Evolutionary conservation across 768 basidiomycete genomes (phyloP).

Genomic region (Kwoniella dejecticola): DNA sequence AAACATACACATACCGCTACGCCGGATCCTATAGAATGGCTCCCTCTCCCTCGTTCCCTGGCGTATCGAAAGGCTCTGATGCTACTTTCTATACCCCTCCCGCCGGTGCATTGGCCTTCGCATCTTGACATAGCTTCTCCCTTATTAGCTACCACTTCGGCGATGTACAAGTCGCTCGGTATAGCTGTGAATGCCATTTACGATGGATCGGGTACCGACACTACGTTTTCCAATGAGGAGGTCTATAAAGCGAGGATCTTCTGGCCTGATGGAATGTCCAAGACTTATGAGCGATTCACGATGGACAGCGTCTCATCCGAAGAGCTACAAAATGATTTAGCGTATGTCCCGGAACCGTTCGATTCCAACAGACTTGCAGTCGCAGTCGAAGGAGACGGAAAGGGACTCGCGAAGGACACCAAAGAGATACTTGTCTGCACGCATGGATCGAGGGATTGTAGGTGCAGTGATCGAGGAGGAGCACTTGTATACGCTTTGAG

Average conservation of each 20-base stretch:
- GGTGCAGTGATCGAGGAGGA: conserved; percentile 70
- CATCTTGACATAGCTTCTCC: conserved; percentile 43
- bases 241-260: conserved; percentile 40
- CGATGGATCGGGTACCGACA: conserved; percentile 28
- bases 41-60: conserved; percentile 41
- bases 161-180: conserved; percentile 23
- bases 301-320: conserved; percentile 7
- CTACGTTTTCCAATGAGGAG: conserved; percentile 18
- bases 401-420: no score
- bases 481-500: conserved; percentile 63
- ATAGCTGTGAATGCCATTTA: conserved; percentile 44
- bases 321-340: conserved; percentile 5
- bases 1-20: background rate
- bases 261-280: conserved; percentile 37
- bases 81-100: conserved; percentile 39
- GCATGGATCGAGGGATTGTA: conserved; percentile 75
- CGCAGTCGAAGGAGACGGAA: no score
- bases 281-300: conserved; percentile 12
- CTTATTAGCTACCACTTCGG: conserved; percentile 26
- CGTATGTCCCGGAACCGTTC: no score
- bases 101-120: conserved; percentile 41
- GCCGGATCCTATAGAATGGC: conserved; percentile 19
- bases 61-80: conserved; percentile 33
- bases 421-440: conserved; percentile 65
- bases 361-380: no score